phyloP scores from a whole-genome alignment of 495 filamentous ascomycete genomes.

The Neurospora sp. region DNA sequence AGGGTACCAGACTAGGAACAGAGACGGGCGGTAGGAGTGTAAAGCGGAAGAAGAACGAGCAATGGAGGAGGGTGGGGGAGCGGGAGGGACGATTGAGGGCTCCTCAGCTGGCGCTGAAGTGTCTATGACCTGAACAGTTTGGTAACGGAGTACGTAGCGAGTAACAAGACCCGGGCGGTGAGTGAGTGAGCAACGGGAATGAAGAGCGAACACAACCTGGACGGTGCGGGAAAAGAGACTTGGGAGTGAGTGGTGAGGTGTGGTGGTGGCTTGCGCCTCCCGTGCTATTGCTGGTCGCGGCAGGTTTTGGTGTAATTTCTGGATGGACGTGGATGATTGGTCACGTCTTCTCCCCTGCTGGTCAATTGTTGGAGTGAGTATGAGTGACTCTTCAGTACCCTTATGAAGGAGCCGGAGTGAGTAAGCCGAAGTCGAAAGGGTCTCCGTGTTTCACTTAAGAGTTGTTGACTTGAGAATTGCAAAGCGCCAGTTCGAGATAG shows the following conservation, averaged over 20 bases:
- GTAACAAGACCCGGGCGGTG: not conserved
- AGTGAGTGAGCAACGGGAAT: not conserved
- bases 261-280: not conserved
- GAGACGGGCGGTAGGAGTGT: not conserved
- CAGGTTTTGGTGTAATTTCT: not conserved
- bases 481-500: not conserved
- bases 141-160: not conserved
- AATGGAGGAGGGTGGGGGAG: not conserved
- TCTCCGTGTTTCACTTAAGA: not conserved
- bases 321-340: not conserved
- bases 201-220: not conserved
- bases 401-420: not conserved
- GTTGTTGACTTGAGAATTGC: not conserved
- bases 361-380: not conserved
- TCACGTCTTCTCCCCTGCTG: not conserved
- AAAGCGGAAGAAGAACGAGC: not conserved
- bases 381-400: not conserved
- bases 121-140: not conserved
- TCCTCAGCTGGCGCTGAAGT: not conserved
- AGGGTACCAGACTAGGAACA: not conserved
- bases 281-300: not conserved
- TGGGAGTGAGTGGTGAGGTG: not conserved
- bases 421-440: not conserved
- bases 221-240: not conserved
- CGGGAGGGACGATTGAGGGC: not conserved